phyloP scores from a whole-genome alignment of 1,284 basidiomycete genomes.

The Leucoagaricus sp. region DNA sequence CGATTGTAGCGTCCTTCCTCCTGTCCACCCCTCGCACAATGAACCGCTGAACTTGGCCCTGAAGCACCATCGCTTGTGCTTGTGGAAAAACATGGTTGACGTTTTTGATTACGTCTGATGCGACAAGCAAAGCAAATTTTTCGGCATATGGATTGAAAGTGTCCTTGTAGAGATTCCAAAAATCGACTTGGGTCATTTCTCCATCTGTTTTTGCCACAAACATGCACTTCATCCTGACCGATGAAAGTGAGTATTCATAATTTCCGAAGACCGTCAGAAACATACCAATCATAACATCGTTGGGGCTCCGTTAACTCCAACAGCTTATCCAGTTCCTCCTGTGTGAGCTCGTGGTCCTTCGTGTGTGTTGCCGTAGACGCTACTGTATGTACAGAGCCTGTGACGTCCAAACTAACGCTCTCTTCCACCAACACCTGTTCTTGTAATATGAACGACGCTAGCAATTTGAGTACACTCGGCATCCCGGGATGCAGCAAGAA shows the following conservation, averaged over 20 bases:
- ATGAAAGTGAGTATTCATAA: conserved; percentile 4
- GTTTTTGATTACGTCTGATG: conserved; percentile 87
- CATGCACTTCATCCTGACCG: conserved; percentile 77
- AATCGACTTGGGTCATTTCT: conserved; percentile 86
- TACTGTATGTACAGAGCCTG: conserved; percentile 55
- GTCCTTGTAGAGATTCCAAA: conserved; percentile 88
- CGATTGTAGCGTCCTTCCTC: conserved; percentile 53
- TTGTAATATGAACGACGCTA: conserved; percentile 63
- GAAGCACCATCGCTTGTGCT: conserved; percentile 82
- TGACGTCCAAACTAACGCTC: conserved; percentile 59
- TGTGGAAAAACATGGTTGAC: conserved; percentile 77
- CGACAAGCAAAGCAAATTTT: conserved; percentile 62
- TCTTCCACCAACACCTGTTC: conserved; percentile 66
- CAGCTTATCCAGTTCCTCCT: conserved; percentile 65
- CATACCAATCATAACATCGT: conserved; percentile 78
- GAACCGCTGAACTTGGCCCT: conserved; percentile 68
- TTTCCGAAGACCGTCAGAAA: conserved; percentile 3
- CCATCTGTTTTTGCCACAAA: conserved; percentile 70
- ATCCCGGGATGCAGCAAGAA: conserved; percentile 72
- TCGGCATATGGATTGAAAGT: conserved; percentile 59
- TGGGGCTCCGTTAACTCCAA: conserved; percentile 66
- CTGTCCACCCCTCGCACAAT: conserved; percentile 80
- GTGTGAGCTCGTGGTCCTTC: conserved; percentile 61
- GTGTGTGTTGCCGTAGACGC: conserved; percentile 47
- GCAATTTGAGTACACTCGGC: conserved; percentile 63